Percentiles rank a stretch among this genome's conserved stretches.
phyloP scores from a whole-genome alignment of 805 yeast genomes.

The Metschnikowia cubensis region DNA sequence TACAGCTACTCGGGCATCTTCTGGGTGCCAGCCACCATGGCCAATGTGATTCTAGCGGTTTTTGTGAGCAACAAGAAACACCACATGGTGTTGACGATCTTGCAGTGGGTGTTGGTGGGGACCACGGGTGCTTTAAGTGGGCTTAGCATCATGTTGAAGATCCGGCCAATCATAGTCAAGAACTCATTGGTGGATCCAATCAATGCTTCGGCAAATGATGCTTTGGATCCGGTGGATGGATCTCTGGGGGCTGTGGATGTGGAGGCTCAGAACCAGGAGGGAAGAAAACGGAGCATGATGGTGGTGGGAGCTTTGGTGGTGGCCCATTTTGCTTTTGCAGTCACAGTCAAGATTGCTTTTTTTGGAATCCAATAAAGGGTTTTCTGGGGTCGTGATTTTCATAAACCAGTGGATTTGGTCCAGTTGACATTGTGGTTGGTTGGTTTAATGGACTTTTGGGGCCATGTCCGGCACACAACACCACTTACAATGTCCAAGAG shows the following conservation, averaged over 20 bases:
- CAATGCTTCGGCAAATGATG: too few relatives aligned
- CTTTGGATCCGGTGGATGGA: not conserved
- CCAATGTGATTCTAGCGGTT: conserved; percentile 55
- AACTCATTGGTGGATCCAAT: conserved; percentile 14
- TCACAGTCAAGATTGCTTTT: conserved; percentile 63
- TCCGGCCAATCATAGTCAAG: conserved; percentile 34
- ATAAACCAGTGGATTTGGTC: not conserved
- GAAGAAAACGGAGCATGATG: conserved; percentile 24
- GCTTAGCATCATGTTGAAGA: conserved; percentile 46
- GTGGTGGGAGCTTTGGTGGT: conserved; percentile 41
- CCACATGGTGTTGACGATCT: conserved; percentile 37
- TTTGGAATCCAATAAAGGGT: conserved; percentile 36
- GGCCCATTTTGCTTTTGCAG: conserved; percentile 54
- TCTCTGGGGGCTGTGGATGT: conserved; percentile 6
- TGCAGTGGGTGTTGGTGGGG: conserved; percentile 62
- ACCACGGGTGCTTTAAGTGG: conserved; percentile 63
- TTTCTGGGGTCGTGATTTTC: too few relatives aligned
- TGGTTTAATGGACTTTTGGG: not conserved
- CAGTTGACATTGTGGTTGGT: not conserved
- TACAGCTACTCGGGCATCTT: conserved; percentile 81
- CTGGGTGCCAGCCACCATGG: conserved; percentile 80
- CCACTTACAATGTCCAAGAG: too few relatives aligned
- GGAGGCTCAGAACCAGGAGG: conserved; percentile 30
- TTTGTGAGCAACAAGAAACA: conserved; percentile 36
- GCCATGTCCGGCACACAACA: too few relatives aligned